Evolutionary conservation across 208 protist species (phyloP).

Genomic region (Vickermania ingenoplastis): DNA sequence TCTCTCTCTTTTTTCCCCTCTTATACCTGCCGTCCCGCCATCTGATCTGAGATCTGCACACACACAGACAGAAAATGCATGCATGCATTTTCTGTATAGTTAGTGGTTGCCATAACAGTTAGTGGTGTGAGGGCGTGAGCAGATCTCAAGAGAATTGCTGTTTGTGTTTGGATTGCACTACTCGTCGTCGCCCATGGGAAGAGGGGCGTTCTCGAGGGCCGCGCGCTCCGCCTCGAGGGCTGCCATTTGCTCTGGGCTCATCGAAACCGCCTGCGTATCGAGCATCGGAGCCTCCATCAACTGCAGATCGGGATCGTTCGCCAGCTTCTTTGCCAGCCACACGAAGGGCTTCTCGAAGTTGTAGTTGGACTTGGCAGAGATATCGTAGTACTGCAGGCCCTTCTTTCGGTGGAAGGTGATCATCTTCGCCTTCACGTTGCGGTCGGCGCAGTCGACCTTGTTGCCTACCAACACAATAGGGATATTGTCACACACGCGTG

Average conservation of each 20-base stretch:
- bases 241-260: conserved; percentile 70
- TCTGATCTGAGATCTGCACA: no score
- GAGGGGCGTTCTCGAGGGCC: conserved; percentile 71
- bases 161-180: no score
- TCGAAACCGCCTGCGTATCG: conserved; percentile 52
- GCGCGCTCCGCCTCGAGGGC: conserved; percentile 85
- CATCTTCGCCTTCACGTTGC: conserved; percentile 99
- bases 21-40: no score
- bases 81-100: no score
- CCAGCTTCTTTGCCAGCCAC: conserved; percentile 96
- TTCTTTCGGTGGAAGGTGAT: conserved; percentile 99
- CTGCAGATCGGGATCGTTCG: conserved; percentile 91
- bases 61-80: no score
- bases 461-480: conserved; percentile 99
- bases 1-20: no score
- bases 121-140: no score
- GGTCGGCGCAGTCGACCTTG: conserved; percentile 99
- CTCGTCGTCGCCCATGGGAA: conserved; percentile 96
- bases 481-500: conserved; percentile 99
- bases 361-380: conserved; percentile 99
- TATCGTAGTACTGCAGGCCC: conserved; percentile 99
- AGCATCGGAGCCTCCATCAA: conserved; percentile 90
- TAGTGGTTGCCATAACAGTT: no score
- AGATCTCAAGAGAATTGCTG: no score
- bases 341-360: conserved; percentile 99